Evolutionary conservation across 106 monocot genomes (phyloP), one percentile per base, ranked within the genome.

Genomic region (Dioscorea zingiberensis): DNA sequence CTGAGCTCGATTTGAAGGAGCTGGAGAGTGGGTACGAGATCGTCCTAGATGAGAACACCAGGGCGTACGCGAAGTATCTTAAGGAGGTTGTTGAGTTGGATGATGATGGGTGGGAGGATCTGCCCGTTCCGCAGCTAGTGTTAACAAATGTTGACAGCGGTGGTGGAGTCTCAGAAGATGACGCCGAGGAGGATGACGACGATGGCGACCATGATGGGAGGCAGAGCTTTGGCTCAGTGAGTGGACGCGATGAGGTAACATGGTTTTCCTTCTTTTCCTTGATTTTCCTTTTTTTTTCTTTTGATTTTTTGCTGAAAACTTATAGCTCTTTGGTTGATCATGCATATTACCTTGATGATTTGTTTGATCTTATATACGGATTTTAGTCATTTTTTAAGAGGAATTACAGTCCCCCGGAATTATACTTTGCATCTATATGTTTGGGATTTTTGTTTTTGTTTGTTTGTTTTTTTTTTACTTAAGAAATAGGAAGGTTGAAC

Each of bases 31-130:
- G 46, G 57, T 84, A 80, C 21, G 84, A 84, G 69, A 58, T 53
- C 15, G 76, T 71, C 15, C 76, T 84, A 28, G 84, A 84, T 61
- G 77, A 46, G 23, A 85, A 85, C 46, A 70, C 70, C 7, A 80
- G 57, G 59, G 49, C 59, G 44, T 80, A 77, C 58, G 80, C 84
- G 0, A 62, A 25, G 51, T 73, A 73, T 54, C 28, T 85, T 16
- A 80, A 77, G 66, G 66, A 78, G 66, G 38, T 85, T 32, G 25
- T 85, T 12, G 66, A 54, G 45, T 60, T 54, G 14, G 59, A 69
- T 18, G 70, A 72, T 54, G 73, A 46, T 6, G 17, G 19, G 7
- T 10, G 12, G 1, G 14, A 23, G 16, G 8, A 27, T 18, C 49
- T 54, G 21, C 48, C 24, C 3, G 69, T 67, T 0, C 83, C 78